Conservation (phyloP, 2,329 filamentous ascomycete species). For the Ophiocordyceps unilateralis region DNA sequence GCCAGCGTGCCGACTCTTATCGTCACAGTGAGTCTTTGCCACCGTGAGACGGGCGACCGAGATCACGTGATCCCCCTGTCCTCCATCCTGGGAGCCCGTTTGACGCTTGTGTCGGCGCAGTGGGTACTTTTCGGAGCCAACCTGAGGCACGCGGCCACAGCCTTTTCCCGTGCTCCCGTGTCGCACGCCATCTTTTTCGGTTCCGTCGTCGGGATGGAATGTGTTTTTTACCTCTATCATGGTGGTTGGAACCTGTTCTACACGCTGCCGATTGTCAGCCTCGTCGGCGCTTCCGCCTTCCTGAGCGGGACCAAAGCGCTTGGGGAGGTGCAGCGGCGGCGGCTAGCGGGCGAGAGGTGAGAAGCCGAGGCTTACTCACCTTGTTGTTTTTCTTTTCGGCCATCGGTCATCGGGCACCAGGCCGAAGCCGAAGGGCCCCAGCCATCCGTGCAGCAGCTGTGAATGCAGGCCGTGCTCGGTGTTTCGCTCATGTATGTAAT, state of each 20-base stretch:
- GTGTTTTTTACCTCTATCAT: slow-evolving; percentile 90
- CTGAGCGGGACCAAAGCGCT: slow-evolving; percentile 80
- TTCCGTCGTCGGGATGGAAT: slow-evolving; percentile 75
- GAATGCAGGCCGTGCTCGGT: not conserved
- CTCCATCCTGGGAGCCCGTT: no score
- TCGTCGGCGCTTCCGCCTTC: slow-evolving; percentile 56
- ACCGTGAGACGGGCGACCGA: no score
- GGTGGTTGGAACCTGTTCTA: slow-evolving; percentile 84
- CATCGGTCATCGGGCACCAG: no score
- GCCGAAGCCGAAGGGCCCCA: no score
- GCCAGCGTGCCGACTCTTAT: slow-evolving; percentile 60
- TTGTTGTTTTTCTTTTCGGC: not conserved
- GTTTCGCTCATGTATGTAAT: no score
- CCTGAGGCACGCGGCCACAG: slow-evolving; percentile 56
- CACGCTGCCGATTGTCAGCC: slow-evolving; percentile 53
- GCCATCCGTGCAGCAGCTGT: not conserved
- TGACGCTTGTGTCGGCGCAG: no score
- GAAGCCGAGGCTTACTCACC: not conserved
- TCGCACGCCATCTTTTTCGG: slow-evolving; percentile 75
- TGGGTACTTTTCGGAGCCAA: slow-evolving; percentile 78
- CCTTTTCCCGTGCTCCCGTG: slow-evolving; percentile 57
- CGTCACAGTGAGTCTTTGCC: slow-evolving; percentile 33
- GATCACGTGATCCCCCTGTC: no score
- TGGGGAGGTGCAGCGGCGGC: slow-evolving; percentile 78
- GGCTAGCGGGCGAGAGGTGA: slow-evolving; percentile 55